These are phyloP conservation scores for Apiospora hydei DNA, from an alignment of 2,329 filamentous ascomycete genomes.

Conservation along the genomic window DNA sequence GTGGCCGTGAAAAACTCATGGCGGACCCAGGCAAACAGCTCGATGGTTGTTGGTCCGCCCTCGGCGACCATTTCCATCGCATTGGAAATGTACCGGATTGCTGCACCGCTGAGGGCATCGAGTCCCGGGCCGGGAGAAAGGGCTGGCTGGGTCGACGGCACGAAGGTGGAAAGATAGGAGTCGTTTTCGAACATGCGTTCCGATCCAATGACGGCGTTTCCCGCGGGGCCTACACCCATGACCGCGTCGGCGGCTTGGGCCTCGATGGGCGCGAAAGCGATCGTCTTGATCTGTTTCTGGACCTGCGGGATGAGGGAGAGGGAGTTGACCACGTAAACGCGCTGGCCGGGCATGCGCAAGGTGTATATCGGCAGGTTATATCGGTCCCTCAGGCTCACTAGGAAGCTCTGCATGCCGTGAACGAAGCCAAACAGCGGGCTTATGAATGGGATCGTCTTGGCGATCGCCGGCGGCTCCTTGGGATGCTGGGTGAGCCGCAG, in stretches of 20 bases:
- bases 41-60: slow-evolving; percentile 16
- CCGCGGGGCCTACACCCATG: slow-evolving; percentile 28
- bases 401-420: not conserved
- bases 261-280: slow-evolving; percentile 30
- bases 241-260: slow-evolving; percentile 25
- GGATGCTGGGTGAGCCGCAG: not conserved
- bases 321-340: slow-evolving; percentile 32
- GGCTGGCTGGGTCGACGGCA: slow-evolving; percentile 29
- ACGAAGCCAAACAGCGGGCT: not conserved
- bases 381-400: slow-evolving; percentile 12
- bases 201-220: slow-evolving; percentile 24
- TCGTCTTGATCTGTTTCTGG: slow-evolving; percentile 28
- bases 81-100: not conserved
- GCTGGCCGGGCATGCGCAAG: slow-evolving; percentile 27
- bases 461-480: not conserved
- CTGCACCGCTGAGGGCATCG: slow-evolving; percentile 30
- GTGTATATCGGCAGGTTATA: slow-evolving; percentile 31
- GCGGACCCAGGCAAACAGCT: slow-evolving; percentile 33
- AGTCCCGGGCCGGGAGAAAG: slow-evolving; percentile 30
- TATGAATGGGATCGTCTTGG: not conserved
- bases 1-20: slow-evolving; percentile 32
- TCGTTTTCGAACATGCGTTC: slow-evolving; percentile 25
- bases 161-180: slow-evolving; percentile 31
- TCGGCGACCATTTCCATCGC: not conserved
- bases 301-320: slow-evolving; percentile 25